phyloP scores from a whole-genome alignment of 2,329 filamentous ascomycete species.

The Colletotrichum neosansevieriae region DNA sequence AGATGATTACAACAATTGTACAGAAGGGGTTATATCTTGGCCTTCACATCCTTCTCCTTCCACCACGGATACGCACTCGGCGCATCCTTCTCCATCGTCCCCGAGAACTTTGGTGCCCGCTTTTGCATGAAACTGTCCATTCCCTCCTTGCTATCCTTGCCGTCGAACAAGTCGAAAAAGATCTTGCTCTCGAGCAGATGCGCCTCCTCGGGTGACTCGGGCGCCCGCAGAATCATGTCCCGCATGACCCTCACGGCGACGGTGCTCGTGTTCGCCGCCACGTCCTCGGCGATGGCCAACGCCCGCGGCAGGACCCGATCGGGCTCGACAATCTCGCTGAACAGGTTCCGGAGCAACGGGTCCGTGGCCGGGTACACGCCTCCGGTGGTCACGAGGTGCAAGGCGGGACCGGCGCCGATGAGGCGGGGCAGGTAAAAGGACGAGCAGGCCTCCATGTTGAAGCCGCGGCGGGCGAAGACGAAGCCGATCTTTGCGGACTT shows the following conservation, averaged over 20 bases:
- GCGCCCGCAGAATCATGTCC: slow-evolving; percentile 75
- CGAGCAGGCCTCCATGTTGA: slow-evolving; percentile 79
- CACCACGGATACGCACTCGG: slow-evolving; percentile 77
- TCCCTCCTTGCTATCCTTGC: slow-evolving; percentile 73
- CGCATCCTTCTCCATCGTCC: slow-evolving; percentile 69
- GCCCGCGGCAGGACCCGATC: slow-evolving; percentile 74
- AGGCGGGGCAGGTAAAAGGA: slow-evolving; percentile 80
- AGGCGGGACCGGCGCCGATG: slow-evolving; percentile 72
- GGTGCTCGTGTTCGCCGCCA: slow-evolving; percentile 73
- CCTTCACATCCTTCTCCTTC: slow-evolving; percentile 58
- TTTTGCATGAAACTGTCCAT: slow-evolving; percentile 78
- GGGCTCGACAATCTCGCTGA: slow-evolving; percentile 72
- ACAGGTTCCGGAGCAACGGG: slow-evolving; percentile 69
- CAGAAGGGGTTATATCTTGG: slow-evolving; percentile 40
- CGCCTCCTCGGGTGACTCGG: slow-evolving; percentile 72
- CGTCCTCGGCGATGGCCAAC: slow-evolving; percentile 74
- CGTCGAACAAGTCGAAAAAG: slow-evolving; percentile 71
- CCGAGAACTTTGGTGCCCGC: slow-evolving; percentile 71
- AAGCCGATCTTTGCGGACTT: slow-evolving; percentile 76
- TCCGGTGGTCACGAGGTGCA: slow-evolving; percentile 77
- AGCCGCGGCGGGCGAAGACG: slow-evolving; percentile 77
- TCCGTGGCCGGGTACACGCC: slow-evolving; percentile 66
- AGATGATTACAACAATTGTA: not conserved
- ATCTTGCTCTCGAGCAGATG: slow-evolving; percentile 77
- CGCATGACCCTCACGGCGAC: slow-evolving; percentile 76